Base-by-base conservation (phyloP, 2,329 filamentous ascomycete genomes). In the Trichocomaceae sp. region DNA sequence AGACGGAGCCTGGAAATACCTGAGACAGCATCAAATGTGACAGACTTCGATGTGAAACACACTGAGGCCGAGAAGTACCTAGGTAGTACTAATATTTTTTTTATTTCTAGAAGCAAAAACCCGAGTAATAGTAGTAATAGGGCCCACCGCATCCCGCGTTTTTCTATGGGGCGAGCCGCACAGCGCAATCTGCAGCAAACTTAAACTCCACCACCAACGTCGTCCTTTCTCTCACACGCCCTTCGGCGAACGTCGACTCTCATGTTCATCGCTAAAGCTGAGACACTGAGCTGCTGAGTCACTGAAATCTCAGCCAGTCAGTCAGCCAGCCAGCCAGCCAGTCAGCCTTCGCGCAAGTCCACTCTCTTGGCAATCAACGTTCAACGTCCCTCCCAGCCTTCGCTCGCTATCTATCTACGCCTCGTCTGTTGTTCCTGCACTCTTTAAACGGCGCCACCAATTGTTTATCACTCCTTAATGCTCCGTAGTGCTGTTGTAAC, bases 371-470 rank as follows among this genome's bases (percentile, higher is more conserved):
- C n/a, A 35, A 47, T 26, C 23, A 26, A 26, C 22, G 31, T 47
- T 33, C 46, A 10, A 33, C 37, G 35, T 5, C 35, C 7, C 35
- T 17, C 17, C 49, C 49, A 35, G 26, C 49, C 26, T 45, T 52
- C 50, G 15, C 29, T 52, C 50, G 29, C 44, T 52, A 37, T 19
- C 44, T 52, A 46, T 46, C 29, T 35, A 19, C 15, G n/a, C 19
- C 39, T 19, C 17, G 35, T 41, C 13, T 10, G 31, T 44, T 55
- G 47, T 20, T 26, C 53, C 22, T 47, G 53, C 47, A 50, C 49
- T 20, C 26, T 42, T 52, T 12, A 7, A 47, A 54, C 22, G 17
- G 22, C 22, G n/a, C 47, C 50, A 7, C 42, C 44, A 19, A 19
- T 39, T 33, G 41, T 37, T 42, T 33, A 6, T 42, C 35, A 17